A percentile compares a stretch with the other conserved stretches of the same genome.
Evolutionary conservation across 768 basidiomycete species (phyloP).

Genomic region (Tricholoma furcatifolium): DNA sequence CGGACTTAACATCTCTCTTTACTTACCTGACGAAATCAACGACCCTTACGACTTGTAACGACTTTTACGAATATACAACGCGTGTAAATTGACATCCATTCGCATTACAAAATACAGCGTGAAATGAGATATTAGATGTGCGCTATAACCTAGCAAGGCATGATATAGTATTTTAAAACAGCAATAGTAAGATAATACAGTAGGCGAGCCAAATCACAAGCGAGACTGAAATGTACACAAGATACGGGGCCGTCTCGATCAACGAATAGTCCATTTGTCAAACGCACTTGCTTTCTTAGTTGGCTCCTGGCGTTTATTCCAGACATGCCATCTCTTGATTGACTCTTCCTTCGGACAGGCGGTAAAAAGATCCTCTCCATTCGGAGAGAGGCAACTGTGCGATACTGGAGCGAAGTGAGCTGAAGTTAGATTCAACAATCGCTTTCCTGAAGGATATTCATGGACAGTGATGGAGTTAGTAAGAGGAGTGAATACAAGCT

Average conservation of each 20-base stretch:
- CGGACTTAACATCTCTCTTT: neutral
- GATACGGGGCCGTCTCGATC: constrained; percentile 8
- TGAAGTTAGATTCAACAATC: constrained; percentile 49
- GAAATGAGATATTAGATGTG: neutral
- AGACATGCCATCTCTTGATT: constrained; percentile 75
- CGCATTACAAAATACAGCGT: neutral
- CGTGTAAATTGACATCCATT: too few relatives aligned
- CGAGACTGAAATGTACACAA: neutral
- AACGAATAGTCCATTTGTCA: constrained; percentile 46
- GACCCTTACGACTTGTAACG: constrained; percentile 5
- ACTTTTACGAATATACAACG: neutral
- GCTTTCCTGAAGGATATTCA: constrained; percentile 62
- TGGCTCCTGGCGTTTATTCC: constrained; percentile 38
- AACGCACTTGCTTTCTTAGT: constrained; percentile 42
- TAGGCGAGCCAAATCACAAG: neutral
- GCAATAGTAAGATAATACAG: neutral
- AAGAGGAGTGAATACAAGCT: constrained; percentile 55
- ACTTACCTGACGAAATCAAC: neutral
- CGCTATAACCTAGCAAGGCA: too few relatives aligned
- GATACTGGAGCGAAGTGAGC: constrained; percentile 57
- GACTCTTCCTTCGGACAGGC: constrained; percentile 63
- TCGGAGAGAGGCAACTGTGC: constrained; percentile 63
- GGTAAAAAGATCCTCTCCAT: constrained; percentile 63
- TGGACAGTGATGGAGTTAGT: constrained; percentile 72
- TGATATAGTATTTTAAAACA: too few relatives aligned